A percentile compares a stretch with the other conserved stretches of the same genome.
Evolutionary conservation across 257 asterid species (phyloP).

Genomic region (Nicotiana tomentosiformis): DNA sequence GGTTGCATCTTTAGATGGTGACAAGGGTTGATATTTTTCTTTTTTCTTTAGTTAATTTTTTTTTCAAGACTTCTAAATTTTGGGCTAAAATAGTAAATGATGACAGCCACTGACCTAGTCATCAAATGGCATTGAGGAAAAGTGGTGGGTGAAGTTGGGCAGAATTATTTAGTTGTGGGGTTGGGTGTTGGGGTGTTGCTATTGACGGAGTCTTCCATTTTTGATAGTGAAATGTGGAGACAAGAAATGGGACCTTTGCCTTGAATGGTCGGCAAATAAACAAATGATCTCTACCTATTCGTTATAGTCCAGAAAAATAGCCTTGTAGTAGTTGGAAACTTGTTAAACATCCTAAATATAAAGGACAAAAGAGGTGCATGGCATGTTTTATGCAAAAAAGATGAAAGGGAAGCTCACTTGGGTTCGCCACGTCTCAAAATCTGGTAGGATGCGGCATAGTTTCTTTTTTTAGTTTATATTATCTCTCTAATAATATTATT

Average conservation of each 20-base stretch:
- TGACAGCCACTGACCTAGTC: neutral
- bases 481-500: no score
- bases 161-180: neutral
- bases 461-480: neutral
- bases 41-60: neutral
- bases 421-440: neutral
- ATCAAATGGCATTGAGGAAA: neutral
- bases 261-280: neutral
- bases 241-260: neutral
- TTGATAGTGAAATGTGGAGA: neutral
- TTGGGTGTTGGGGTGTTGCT: neutral
- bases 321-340: neutral
- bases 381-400: neutral
- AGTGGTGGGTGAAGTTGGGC: neutral
- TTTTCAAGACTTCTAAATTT: neutral
- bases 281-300: neutral
- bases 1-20: neutral
- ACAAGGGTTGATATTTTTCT: neutral
- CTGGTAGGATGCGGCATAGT: neutral
- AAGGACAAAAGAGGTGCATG: neutral
- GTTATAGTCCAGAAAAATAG: neutral
- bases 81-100: neutral
- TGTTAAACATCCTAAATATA: neutral
- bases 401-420: neutral
- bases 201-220: neutral